These are phyloP conservation scores for Dipodascus geniculatus DNA, from an alignment of 805 yeast species.

Conservation along the genomic window DNA sequence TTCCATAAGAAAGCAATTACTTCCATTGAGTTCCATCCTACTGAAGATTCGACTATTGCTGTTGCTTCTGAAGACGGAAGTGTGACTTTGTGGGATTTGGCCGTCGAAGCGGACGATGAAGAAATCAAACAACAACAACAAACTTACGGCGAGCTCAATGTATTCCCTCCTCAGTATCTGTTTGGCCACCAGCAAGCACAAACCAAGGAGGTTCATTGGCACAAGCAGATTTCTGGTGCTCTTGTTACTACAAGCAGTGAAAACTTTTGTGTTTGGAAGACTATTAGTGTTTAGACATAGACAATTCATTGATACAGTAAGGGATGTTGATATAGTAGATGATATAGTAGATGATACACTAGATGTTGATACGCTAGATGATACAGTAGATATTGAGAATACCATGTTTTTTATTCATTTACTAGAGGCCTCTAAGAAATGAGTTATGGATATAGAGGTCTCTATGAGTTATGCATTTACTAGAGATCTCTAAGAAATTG, in stretches of 20 bases:
- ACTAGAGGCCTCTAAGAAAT: too few relatives aligned
- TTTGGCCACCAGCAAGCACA: slow-evolving; percentile 98
- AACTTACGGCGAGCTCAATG: slow-evolving; percentile 60
- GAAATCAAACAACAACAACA: slow-evolving; percentile 83
- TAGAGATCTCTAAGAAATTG: too few relatives aligned
- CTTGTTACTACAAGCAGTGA: slow-evolving; percentile 91
- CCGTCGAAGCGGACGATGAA: slow-evolving; percentile 98
- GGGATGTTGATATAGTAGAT: too few relatives aligned
- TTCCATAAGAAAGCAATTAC: slow-evolving; percentile 94
- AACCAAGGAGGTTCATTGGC: slow-evolving; percentile 98
- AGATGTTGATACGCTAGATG: too few relatives aligned
- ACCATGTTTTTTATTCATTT: too few relatives aligned
- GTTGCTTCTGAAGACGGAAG: slow-evolving; percentile 96
- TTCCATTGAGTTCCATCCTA: slow-evolving; percentile 86
- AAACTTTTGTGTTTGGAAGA: slow-evolving; percentile 92
- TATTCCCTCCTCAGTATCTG: slow-evolving; percentile 88
- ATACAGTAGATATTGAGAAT: too few relatives aligned
- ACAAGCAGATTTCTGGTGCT: slow-evolving; percentile 91
- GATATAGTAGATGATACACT: too few relatives aligned
- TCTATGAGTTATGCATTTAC: too few relatives aligned
- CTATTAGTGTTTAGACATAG: slow-evolving; percentile 63
- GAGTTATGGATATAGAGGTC: too few relatives aligned
- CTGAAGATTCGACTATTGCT: slow-evolving; percentile 90
- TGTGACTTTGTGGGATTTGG: slow-evolving; percentile 94
- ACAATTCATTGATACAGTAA: background rate